phyloP scores from a whole-genome alignment of 345 rosid genomes.

The Laguncularia racemosa region DNA sequence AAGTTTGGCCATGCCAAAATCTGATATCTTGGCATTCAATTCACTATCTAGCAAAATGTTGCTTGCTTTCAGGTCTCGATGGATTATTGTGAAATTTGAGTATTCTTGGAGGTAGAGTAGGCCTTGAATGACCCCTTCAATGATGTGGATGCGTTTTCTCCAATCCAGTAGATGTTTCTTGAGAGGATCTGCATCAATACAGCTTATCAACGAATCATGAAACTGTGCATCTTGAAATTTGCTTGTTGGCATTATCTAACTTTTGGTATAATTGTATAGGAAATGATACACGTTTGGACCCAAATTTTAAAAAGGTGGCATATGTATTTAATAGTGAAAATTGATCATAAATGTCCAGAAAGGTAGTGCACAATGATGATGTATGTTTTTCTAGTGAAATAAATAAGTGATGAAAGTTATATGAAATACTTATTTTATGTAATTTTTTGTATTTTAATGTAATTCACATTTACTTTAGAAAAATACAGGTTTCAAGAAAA shows the following conservation, averaged over 20 bases:
- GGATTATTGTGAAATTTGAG: conserved; percentile 37
- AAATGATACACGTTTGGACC: neutral
- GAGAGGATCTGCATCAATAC: conserved; percentile 15
- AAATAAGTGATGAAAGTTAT: too few species aligned
- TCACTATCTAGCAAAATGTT: conserved; percentile 28
- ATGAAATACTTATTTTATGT: too few species aligned
- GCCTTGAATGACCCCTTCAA: conserved; percentile 43
- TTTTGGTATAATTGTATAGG: neutral
- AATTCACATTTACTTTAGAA: too few species aligned
- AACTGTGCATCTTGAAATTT: too few species aligned
- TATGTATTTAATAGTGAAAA: too few species aligned
- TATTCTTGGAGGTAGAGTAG: conserved; percentile 44
- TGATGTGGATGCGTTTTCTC: conserved; percentile 24
- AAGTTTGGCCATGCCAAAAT: conserved; percentile 37
- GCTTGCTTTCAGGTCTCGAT: conserved; percentile 35
- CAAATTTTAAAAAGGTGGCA: too few species aligned
- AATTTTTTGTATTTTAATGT: too few species aligned
- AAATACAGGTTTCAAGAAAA: too few species aligned
- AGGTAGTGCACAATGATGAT: too few species aligned
- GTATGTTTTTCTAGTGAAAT: too few species aligned
- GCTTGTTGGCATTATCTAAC: too few species aligned
- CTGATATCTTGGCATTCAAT: conserved; percentile 39
- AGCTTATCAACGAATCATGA: neutral
- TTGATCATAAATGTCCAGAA: too few species aligned
- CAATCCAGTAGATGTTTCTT: conserved; percentile 17